Evolutionary conservation across 2,329 filamentous ascomycete genomes (phyloP).

Genomic region (Epichloe amarillans): DNA sequence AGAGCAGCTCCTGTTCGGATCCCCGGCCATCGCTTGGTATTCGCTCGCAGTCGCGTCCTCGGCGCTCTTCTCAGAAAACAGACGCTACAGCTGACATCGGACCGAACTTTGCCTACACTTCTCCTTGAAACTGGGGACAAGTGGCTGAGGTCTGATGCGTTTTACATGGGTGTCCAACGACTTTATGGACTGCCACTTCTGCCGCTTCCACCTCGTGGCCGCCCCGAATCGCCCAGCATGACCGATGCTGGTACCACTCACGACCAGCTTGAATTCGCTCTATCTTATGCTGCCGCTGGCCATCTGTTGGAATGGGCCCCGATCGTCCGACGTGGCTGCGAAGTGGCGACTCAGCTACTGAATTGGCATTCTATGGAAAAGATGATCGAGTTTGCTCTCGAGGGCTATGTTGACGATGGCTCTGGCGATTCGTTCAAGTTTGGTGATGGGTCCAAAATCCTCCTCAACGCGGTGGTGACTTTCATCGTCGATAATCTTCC

Average conservation of each 20-base stretch:
- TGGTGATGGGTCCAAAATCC: slow-evolving; percentile 37
- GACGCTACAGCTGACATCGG: slow-evolving; percentile 17
- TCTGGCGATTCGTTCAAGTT: slow-evolving; percentile 32
- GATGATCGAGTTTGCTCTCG: slow-evolving; percentile 45
- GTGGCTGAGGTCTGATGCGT: slow-evolving; percentile 41
- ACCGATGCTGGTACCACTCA: slow-evolving; percentile 24
- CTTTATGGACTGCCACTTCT: slow-evolving; percentile 43
- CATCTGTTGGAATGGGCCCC: slow-evolving; percentile 41
- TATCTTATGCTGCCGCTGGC: slow-evolving; percentile 53
- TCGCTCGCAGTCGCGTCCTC: slow-evolving; percentile 34
- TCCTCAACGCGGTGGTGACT: slow-evolving; percentile 42
- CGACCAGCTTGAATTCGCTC: slow-evolving; percentile 39
- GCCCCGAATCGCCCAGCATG: slow-evolving; percentile 17
- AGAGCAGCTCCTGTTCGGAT: slow-evolving; percentile 28
- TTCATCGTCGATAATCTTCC: slow-evolving; percentile 51
- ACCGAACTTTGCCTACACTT: slow-evolving; percentile 14
- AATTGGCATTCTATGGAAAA: slow-evolving; percentile 50
- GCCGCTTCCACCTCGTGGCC: slow-evolving; percentile 16
- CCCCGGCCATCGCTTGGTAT: slow-evolving; percentile 40
- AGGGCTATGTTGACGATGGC: slow-evolving; percentile 20
- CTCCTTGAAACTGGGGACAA: slow-evolving; percentile 36
- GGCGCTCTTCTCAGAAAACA: slow-evolving; percentile 15
- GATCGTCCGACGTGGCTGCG: slow-evolving; percentile 43
- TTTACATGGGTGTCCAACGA: slow-evolving; percentile 42
- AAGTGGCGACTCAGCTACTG: slow-evolving; percentile 43